phyloP scores from a whole-genome alignment of 2,329 filamentous ascomycete species.

The Fusarium sp. region DNA sequence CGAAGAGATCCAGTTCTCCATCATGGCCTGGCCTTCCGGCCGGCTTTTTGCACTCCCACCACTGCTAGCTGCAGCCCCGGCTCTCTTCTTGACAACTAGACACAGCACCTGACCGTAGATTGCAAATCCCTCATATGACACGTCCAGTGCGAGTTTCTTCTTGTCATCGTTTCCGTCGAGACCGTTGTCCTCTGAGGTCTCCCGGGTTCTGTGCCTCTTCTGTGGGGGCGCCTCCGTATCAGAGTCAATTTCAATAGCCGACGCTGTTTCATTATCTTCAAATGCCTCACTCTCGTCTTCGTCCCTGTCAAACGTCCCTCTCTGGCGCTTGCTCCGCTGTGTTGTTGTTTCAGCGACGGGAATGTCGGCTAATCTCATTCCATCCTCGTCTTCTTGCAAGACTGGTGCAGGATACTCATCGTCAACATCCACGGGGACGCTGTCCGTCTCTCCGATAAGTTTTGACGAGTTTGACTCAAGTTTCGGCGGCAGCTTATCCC shows the following conservation, averaged over 20 bases:
- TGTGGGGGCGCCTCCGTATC: constrained; percentile 54
- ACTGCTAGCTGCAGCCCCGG: constrained; percentile 44
- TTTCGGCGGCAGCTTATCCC: constrained; percentile 62
- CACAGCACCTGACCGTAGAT: constrained; percentile 95
- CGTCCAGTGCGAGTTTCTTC: constrained; percentile 88
- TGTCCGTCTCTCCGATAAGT: constrained; percentile 65
- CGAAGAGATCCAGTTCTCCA: constrained; percentile 86
- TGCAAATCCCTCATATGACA: constrained; percentile 92
- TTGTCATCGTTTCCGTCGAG: constrained; percentile 70
- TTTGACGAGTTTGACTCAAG: constrained; percentile 70
- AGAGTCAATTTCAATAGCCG: constrained; percentile 52
- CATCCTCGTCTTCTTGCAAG: constrained; percentile 58
- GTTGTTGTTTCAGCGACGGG: constrained; percentile 39
- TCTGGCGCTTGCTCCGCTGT: constrained; percentile 45
- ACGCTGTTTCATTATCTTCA: constrained; percentile 50
- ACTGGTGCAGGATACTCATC: constrained; percentile 48
- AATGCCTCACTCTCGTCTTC: constrained; percentile 45
- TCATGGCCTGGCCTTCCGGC: constrained; percentile 69
- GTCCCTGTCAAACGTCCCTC: constrained; percentile 41
- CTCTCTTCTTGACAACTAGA: constrained; percentile 81
- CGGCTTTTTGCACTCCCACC: constrained; percentile 32
- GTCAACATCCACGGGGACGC: constrained; percentile 64
- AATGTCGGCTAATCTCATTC: constrained; percentile 48
- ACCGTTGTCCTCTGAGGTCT: constrained; percentile 40
- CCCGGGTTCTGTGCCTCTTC: constrained; percentile 55